Base-by-base conservation (phyloP, 805 yeast genomes). In the Yarrowia phangngaensis region DNA sequence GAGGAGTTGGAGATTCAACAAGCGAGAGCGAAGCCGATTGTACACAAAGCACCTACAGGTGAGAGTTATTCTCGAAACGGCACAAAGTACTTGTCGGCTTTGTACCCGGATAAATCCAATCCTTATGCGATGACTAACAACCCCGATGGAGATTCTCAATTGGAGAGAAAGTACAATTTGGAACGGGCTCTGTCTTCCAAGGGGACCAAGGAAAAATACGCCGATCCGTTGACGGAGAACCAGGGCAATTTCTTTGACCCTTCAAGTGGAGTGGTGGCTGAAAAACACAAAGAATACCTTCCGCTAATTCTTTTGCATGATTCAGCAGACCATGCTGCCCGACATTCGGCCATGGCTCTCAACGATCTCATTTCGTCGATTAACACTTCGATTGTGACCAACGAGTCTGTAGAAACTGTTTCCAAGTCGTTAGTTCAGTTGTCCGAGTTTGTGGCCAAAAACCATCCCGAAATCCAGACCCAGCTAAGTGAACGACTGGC, bases 301-400 rank as follows among this genome's bases (percentile, higher is more conserved):
- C 63, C 63, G 4, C 38, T 59, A 45, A 40, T 59, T n/a, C 46
- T 54, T 33, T 48, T 59, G 28, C 63, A 61, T 4, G 62, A 59
- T 30, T 54, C 51, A 6, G 33, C 54, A 4, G 58, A 59, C 50
- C 56, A 54, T 4, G 33, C 55, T 7, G 52, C 59, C 13, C 50
- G 52, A n/a, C 53, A 45, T 4, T 56, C 56, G 12, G 48, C 58
- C 45, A 55, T 56, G 59, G 51, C 57, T 3, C 51, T 59, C 38
- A 59, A 59, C 41, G 63, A 58, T 23, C 55, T 59, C 36, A 59
- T 59, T 14, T 52, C 55, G 11, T 53, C 56, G 27, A 52, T 53
- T 35, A 59, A 59, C 46, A 56, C 60, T 11, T 51, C 60, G 8
- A 61, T 58, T 8, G 57, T 55, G 15, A 50, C 56, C 23, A 55